phyloP scores from a whole-genome alignment of 2,329 filamentous ascomycete species.

The Passalora sequoiae region DNA sequence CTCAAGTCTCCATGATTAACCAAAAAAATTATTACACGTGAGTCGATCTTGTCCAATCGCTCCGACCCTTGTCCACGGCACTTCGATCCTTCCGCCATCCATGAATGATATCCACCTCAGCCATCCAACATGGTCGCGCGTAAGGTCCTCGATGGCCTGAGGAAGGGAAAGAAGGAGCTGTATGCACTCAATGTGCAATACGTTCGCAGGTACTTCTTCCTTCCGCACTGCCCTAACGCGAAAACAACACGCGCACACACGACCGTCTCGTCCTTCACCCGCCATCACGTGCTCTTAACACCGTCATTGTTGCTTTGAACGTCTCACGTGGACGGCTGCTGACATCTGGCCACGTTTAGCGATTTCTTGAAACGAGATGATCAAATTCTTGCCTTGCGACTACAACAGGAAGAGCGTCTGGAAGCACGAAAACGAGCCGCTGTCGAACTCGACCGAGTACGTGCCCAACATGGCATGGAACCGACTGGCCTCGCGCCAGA shows the following conservation, averaged over 20 bases:
- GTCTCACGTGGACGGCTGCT: constrained; percentile 8
- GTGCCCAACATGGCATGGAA: constrained; percentile 65
- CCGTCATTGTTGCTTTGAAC: too few relatives aligned
- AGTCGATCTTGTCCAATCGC: constrained; percentile 31
- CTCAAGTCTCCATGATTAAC: constrained; percentile 87
- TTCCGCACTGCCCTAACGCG: neutral
- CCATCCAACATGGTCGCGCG: constrained; percentile 27
- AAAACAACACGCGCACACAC: too few relatives aligned
- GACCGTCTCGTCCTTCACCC: too few relatives aligned
- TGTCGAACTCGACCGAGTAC: constrained; percentile 78
- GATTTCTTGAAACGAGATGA: constrained; percentile 99
- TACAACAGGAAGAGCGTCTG: constrained; percentile 80
- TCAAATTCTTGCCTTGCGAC: constrained; percentile 81
- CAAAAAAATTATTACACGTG: constrained; percentile 99
- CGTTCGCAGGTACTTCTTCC: constrained; percentile 27
- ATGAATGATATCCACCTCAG: neutral
- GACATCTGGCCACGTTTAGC: constrained; percentile 45
- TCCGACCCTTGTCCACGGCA: neutral
- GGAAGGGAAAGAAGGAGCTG: constrained; percentile 33
- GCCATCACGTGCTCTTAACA: neutral
- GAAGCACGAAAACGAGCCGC: constrained; percentile 79
- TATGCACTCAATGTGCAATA: constrained; percentile 35
- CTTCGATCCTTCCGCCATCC: constrained; percentile 1
- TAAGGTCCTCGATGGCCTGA: constrained; percentile 29
- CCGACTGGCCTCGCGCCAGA: constrained; percentile 35